phyloP scores from a whole-genome alignment of 352 stramenopile species.

The Blastocystis sp. region DNA sequence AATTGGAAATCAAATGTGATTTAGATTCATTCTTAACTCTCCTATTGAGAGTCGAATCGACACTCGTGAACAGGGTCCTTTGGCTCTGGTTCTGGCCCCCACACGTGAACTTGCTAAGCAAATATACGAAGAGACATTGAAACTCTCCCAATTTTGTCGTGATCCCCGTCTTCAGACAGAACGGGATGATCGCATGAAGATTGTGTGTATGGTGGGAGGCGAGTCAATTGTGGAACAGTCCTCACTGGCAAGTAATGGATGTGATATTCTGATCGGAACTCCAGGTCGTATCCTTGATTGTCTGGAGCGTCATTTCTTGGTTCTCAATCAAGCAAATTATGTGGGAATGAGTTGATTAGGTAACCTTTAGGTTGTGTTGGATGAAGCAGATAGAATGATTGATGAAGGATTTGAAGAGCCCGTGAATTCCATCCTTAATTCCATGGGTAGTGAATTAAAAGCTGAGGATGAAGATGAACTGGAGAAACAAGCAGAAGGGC shows the following conservation, averaged over 20 bases:
- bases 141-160: conserved; percentile 80
- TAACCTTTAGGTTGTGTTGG: conserved; percentile 81
- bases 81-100: conserved; percentile 95
- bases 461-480: conserved; percentile 91
- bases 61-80: conserved; percentile 85
- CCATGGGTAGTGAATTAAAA: conserved; percentile 92
- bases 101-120: conserved; percentile 95
- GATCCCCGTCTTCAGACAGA: conserved; percentile 71
- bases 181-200: conserved; percentile 69
- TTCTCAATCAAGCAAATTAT: conserved; percentile 98
- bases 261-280: conserved; percentile 97
- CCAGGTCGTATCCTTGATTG: conserved; percentile 95
- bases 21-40: conserved; percentile 84
- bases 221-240: conserved; percentile 30
- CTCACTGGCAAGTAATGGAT: conserved; percentile 73
- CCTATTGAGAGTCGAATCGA: conserved; percentile 79
- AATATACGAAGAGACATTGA: conserved; percentile 89
- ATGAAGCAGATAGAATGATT: conserved; percentile 97
- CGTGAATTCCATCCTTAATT: conserved; percentile 90
- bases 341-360: conserved; percentile 45
- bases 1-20: not conserved
- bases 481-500: conserved; percentile 83
- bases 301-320: conserved; percentile 92
- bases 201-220: conserved; percentile 65
- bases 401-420: conserved; percentile 92